These are phyloP conservation scores for Yamadazyma akitaensis DNA, from an alignment of 805 yeast genomes.

Conservation along the genomic window DNA sequence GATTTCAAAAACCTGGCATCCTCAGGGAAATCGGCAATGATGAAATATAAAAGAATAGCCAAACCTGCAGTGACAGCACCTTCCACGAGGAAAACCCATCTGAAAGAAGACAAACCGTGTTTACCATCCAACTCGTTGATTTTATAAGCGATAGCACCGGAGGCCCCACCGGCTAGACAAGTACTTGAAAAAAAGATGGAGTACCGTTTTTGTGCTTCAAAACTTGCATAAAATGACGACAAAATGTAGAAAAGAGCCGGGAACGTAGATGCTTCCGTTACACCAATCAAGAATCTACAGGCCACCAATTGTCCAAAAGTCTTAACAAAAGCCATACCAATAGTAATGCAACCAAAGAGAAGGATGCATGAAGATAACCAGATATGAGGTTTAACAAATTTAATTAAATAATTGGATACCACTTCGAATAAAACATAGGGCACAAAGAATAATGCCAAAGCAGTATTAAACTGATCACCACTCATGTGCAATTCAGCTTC, in stretches of 20 bases:
- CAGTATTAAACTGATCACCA: conserved; percentile 60
- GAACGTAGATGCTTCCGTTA: conserved; percentile 68
- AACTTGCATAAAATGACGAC: conserved; percentile 60
- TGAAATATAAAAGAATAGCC: conserved; percentile 39
- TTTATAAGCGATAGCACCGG: conserved; percentile 69
- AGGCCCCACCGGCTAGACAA: conserved; percentile 75
- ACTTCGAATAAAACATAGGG: conserved; percentile 67
- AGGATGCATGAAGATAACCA: conserved; percentile 62
- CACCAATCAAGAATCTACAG: conserved; percentile 63
- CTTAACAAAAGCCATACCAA: conserved; percentile 62
- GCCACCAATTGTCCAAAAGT: conserved; percentile 58
- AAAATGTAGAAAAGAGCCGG: conserved; percentile 73
- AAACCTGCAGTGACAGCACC: conserved; percentile 39
- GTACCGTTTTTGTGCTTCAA: conserved; percentile 67
- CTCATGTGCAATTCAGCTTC: conserved; percentile 49
- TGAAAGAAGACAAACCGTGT: conserved; percentile 45
- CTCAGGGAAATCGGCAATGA: conserved; percentile 72
- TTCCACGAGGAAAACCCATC: conserved; percentile 51
- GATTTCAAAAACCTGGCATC: conserved; percentile 48
- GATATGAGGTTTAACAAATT: conserved; percentile 56
- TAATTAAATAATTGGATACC: conserved; percentile 60
- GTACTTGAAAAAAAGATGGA: conserved; percentile 69
- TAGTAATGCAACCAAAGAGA: conserved; percentile 59
- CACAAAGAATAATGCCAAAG: conserved; percentile 67
- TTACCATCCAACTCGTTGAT: conserved; percentile 51